A percentile compares a stretch with the other conserved stretches of the same genome.
Conservation (phyloP, 306 rosid species). For the Cicer pinnatifidum region DNA sequence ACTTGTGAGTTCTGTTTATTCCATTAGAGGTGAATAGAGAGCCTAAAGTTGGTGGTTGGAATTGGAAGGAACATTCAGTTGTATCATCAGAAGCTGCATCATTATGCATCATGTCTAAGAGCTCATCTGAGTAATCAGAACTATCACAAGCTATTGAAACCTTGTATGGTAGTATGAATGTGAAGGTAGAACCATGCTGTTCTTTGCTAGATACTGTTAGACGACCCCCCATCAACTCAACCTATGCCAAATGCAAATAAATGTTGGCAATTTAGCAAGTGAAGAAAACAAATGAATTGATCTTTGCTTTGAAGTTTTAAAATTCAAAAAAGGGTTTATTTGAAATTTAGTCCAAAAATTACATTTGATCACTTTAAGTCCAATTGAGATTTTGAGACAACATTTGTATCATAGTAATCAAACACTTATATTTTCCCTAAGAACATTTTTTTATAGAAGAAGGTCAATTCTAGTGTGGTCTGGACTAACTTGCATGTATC, state of each 20-base stretch:
- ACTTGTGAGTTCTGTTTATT: conserved; percentile 56
- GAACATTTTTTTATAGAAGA: neutral
- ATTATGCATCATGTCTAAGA: conserved; percentile 59
- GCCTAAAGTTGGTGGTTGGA: conserved; percentile 81
- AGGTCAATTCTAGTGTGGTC: conserved; percentile 63
- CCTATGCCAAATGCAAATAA: conserved; percentile 52
- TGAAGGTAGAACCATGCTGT: conserved; percentile 79
- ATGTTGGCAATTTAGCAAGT: too few relatives aligned
- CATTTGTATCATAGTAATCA: neutral
- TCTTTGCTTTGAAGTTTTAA: too few relatives aligned
- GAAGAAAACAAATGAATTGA: too few relatives aligned
- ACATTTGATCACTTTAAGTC: neutral
- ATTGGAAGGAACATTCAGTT: conserved; percentile 78
- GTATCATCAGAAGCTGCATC: conserved; percentile 52
- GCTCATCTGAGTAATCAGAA: conserved; percentile 76
- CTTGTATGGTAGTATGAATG: conserved; percentile 84
- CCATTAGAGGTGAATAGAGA: conserved; percentile 78
- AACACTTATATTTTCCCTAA: neutral
- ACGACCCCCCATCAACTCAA: conserved; percentile 89
- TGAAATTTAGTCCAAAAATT: neutral
- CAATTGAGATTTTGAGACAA: neutral
- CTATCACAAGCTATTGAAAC: conserved; percentile 62
- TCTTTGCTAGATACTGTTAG: conserved; percentile 84
- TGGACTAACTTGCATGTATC: conserved; percentile 97
- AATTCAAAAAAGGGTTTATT: too few relatives aligned